Evolutionary conservation across 306 rosid species (phyloP).

Genomic region (Luffa aegyptiaca): DNA sequence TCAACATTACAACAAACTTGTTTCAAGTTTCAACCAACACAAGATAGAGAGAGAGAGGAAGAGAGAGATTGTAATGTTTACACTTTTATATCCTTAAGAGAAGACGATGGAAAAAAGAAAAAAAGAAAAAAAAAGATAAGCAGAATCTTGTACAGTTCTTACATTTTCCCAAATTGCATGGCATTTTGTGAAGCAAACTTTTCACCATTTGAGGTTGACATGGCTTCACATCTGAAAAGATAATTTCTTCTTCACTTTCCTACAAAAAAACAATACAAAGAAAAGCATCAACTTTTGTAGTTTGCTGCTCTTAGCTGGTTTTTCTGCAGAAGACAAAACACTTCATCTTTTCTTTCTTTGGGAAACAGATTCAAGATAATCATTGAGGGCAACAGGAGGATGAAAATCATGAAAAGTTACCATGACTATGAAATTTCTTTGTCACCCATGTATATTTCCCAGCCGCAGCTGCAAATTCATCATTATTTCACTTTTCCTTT

Average conservation of each 20-base stretch:
- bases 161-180: not conserved
- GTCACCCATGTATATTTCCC: not conserved
- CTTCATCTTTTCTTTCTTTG: not conserved
- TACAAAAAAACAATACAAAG: conserved; percentile 1
- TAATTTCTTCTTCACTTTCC: not conserved
- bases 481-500: not conserved
- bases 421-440: not conserved
- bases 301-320: not conserved
- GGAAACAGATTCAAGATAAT: not conserved
- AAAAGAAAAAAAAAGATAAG: not conserved
- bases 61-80: not conserved
- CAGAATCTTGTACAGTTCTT: not conserved
- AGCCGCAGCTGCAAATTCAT: not conserved
- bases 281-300: not conserved
- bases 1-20: not conserved
- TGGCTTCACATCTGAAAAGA: not conserved
- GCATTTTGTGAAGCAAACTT: not conserved
- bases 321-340: not conserved
- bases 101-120: not conserved
- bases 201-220: not conserved
- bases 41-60: not conserved
- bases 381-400: not conserved
- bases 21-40: not conserved
- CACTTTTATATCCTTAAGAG: not conserved
- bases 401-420: not conserved